Percentiles rank a stretch among this genome's conserved stretches.
phyloP scores from a whole-genome alignment of 1,284 basidiomycete genomes.

The Malassezia pachydermatis region DNA sequence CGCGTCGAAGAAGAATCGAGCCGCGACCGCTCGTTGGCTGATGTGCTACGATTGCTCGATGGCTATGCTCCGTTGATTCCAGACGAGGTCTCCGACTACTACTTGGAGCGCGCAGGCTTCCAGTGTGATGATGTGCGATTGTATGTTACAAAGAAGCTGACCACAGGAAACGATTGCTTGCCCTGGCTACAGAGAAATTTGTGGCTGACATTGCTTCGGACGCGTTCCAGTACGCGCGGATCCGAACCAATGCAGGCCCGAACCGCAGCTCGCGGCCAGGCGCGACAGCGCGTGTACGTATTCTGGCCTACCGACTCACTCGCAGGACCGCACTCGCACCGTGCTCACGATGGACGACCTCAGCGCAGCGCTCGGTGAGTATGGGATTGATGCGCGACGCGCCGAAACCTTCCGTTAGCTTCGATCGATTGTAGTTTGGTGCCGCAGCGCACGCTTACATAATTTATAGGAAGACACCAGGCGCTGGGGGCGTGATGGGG shows the following conservation, averaged over 20 bases:
- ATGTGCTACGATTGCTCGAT: constrained; percentile 90
- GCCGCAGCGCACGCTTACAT: constrained; percentile 9
- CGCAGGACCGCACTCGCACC: constrained; percentile 73
- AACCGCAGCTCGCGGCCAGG: constrained; percentile 35
- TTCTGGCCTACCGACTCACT: background rate
- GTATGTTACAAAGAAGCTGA: constrained; percentile 16
- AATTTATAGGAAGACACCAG: constrained; percentile 5
- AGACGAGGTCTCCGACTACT: constrained; percentile 95
- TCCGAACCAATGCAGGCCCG: constrained; percentile 58
- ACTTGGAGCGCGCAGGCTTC: constrained; percentile 89
- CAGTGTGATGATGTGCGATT: constrained; percentile 68
- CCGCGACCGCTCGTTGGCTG: constrained; percentile 67
- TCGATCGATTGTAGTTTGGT: constrained; percentile 6
- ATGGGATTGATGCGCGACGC: constrained; percentile 55
- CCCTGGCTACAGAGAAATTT: constrained; percentile 94
- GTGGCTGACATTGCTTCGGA: constrained; percentile 93
- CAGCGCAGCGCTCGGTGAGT: constrained; percentile 79
- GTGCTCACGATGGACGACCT: constrained; percentile 96
- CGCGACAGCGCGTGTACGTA: constrained; percentile 5
- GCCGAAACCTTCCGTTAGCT: constrained; percentile 43
- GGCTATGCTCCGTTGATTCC: constrained; percentile 95
- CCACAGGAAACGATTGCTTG: constrained; percentile 67
- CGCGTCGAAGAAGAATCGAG: constrained; percentile 65
- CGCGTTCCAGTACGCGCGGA: constrained; percentile 92
- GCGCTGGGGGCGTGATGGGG: no score